Evolutionary conservation across 495 filamentous ascomycete species (phyloP), one percentile per base, ranked within the genome.

Genomic region (Pseudotulostoma volvatum): DNA sequence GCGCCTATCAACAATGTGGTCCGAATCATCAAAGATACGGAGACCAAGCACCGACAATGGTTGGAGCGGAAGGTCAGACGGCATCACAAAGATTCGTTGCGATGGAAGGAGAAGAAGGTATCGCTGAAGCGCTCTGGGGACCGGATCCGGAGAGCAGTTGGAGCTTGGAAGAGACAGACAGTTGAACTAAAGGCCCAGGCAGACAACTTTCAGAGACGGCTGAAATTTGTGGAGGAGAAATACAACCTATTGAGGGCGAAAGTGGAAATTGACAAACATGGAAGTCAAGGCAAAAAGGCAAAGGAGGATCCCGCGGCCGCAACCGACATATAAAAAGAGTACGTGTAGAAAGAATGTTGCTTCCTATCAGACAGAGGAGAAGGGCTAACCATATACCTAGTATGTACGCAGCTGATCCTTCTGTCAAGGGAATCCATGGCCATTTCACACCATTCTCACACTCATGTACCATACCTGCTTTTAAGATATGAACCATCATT

Each of bases 1-100:
- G 13, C 13, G 1, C 41, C 51, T 7, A 34, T 61, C n/a, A 39
- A 57, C 23, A 31, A 40, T 0, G 39, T 59, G n/a, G 41, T 59
- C 25, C 17, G 35, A 2, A 41, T 21, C 3, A 55, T 63, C 34
- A 37, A 25, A 15, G 34, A 38, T 7, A 45, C 43, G 7, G 45
- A 51, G 15, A 4, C 34, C 0, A n/a, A 20, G 3, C 13, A 36
- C 3, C 43, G 44, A 8, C 33, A 19, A 20, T 34, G 13, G 8
- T 40, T 53, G 18, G 44, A 53, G 33, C 36, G 40, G 16, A 41
- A 18, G 2, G 15, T 46, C 15, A 28, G 9, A 14, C 41, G 42
- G 19, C 31, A 46, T 15, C 18, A 37, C 2, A 37, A 37, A 9
- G 38, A 39, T 9, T 40, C 43, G 20, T 9, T 21, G 7, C 41